phyloP scores from a whole-genome alignment of 768 basidiomycete species.

The Leucosporidium yakuticum region DNA sequence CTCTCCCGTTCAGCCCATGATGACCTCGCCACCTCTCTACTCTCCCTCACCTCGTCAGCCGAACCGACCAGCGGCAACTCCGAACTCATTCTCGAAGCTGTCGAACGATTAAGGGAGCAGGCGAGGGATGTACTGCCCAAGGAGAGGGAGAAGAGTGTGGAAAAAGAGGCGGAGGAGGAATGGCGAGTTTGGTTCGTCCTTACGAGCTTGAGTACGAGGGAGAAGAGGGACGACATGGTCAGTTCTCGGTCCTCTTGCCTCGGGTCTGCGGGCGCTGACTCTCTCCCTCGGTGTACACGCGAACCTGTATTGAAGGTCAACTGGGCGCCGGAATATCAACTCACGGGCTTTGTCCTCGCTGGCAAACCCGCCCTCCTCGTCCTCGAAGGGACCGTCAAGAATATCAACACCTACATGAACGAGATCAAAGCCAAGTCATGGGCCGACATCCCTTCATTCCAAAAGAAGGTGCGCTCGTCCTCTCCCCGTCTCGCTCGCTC shows the following conservation, averaged over 20 bases:
- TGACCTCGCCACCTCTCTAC: background rate
- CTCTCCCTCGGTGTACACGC: no score
- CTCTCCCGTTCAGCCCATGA: conserved; percentile 23
- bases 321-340: conserved; percentile 40
- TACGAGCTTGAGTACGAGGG: conserved; percentile 42
- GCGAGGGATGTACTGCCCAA: background rate
- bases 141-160: background rate
- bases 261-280: no score
- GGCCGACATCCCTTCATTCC: conserved; percentile 46
- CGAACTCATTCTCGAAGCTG: conserved; percentile 28
- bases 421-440: conserved; percentile 45
- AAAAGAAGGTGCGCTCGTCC: conserved; percentile 42
- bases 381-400: conserved; percentile 42
- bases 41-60: background rate
- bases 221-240: conserved; percentile 43
- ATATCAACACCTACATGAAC: conserved; percentile 42
- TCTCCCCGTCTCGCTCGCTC: background rate
- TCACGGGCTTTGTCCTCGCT: conserved; percentile 46
- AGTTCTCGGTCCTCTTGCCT: no score
- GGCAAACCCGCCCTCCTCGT: conserved; percentile 47
- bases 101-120: conserved; percentile 31
- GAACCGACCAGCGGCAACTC: conserved; percentile 8
- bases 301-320: conserved; percentile 33
- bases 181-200: conserved; percentile 46
- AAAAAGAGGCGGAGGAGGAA: background rate